These are phyloP conservation scores for Diaporthe helianthi DNA, from an alignment of 2,329 filamentous ascomycete species.

Conservation along the genomic window DNA sequence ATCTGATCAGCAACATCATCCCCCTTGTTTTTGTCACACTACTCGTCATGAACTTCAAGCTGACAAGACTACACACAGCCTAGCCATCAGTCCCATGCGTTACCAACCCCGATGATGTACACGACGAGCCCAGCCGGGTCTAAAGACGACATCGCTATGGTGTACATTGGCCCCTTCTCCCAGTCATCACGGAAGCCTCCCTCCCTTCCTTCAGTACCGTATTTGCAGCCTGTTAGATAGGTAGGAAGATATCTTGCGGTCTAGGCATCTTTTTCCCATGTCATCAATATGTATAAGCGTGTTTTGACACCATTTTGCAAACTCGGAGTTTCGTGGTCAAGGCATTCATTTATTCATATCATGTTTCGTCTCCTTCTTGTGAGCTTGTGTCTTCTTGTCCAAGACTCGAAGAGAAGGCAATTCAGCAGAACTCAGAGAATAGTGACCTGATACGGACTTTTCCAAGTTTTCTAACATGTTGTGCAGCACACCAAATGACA, in stretches of 20 bases:
- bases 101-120: neutral
- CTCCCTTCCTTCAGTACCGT: neutral
- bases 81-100: neutral
- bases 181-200: neutral
- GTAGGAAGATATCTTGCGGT: neutral
- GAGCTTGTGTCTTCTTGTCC: neutral
- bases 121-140: neutral
- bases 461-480: too few species aligned
- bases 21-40: slow-evolving; percentile 29
- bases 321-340: too few species aligned
- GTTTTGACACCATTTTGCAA: neutral
- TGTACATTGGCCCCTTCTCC: neutral
- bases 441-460: too few species aligned
- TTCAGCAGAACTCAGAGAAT: too few species aligned
- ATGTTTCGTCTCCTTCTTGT: neutral
- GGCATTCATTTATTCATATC: neutral
- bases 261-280: neutral
- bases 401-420: neutral
- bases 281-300: neutral
- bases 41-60: slow-evolving; percentile 27
- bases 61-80: slow-evolving; percentile 24
- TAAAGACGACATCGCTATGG: neutral
- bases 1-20: slow-evolving; percentile 62
- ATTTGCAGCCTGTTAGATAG: neutral
- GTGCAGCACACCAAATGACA: too few species aligned